These are phyloP conservation scores for Candolleomyces eurysporus DNA, from an alignment of 768 basidiomycete species.

Conservation along the genomic window DNA sequence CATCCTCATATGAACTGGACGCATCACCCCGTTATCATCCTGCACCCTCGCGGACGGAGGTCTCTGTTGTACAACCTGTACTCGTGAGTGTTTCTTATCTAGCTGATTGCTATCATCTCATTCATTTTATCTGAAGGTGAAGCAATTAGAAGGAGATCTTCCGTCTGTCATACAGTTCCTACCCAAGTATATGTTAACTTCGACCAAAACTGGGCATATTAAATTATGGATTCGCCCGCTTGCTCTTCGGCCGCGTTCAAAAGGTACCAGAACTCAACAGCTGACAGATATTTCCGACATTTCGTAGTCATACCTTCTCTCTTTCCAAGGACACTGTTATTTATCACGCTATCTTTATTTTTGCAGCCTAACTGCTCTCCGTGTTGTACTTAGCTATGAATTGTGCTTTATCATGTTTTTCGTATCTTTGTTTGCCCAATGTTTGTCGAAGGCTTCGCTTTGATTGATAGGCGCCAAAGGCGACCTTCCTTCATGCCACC, in stretches of 20 bases:
- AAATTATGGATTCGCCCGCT: slow-evolving; percentile 85
- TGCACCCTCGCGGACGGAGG: slow-evolving; percentile 87
- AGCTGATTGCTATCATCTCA: slow-evolving; percentile 1
- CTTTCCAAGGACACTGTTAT: background rate
- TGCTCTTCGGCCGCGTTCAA: slow-evolving; percentile 37
- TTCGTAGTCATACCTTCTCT: slow-evolving; percentile 10
- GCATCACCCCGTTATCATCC: slow-evolving; percentile 69
- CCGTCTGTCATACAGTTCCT: slow-evolving; percentile 74
- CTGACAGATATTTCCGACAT: slow-evolving; percentile 23
- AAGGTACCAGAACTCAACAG: slow-evolving; percentile 20
- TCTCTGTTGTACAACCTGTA: slow-evolving; percentile 88
- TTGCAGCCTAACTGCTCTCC: background rate
- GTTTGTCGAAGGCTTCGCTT: too few species aligned
- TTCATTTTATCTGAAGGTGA: slow-evolving; percentile 49
- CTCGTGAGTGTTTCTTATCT: slow-evolving; percentile 50
- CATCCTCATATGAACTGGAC: slow-evolving; percentile 36
- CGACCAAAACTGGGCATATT: slow-evolving; percentile 73
- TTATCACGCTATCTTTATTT: background rate
- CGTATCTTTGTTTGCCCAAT: background rate
- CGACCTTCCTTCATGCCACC: background rate
- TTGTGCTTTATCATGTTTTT: background rate
- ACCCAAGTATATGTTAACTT: slow-evolving; percentile 74
- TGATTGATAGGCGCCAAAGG: too few species aligned
- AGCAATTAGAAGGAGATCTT: slow-evolving; percentile 78
- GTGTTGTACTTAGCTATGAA: background rate